These are phyloP conservation scores for Suillus decipiens DNA, from an alignment of 768 basidiomycete species.

Conservation along the genomic window DNA sequence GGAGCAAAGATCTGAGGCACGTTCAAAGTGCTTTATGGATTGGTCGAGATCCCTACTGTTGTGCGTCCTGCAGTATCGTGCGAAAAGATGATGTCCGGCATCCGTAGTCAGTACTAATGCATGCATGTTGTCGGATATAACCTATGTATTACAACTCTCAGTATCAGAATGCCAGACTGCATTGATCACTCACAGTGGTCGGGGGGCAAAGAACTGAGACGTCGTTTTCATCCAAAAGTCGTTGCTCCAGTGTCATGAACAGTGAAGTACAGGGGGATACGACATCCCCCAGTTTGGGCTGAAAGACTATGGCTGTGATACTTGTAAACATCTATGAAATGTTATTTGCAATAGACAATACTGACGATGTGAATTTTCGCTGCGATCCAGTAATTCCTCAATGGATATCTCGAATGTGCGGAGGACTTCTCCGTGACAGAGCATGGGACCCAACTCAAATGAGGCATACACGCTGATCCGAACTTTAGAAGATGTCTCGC, in stretches of 20 bases:
- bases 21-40: background rate
- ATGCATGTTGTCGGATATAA: background rate
- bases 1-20: background rate
- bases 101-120: background rate
- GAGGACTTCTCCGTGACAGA: conserved; percentile 14
- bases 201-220: background rate
- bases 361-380: background rate
- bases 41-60: background rate
- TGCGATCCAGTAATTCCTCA: background rate
- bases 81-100: background rate
- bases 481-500: background rate
- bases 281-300: background rate
- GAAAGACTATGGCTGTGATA: background rate
- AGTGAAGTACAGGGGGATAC: background rate
- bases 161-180: background rate
- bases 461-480: conserved; percentile 9
- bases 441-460: conserved; percentile 10
- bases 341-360: background rate
- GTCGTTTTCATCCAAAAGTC: background rate
- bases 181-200: background rate
- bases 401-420: conserved; percentile 3
- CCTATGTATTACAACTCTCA: background rate
- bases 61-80: background rate
- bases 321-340: background rate
- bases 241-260: background rate